Base-by-base conservation (phyloP, 73 alveolate species). In the Tetrahymena elliotti region DNA sequence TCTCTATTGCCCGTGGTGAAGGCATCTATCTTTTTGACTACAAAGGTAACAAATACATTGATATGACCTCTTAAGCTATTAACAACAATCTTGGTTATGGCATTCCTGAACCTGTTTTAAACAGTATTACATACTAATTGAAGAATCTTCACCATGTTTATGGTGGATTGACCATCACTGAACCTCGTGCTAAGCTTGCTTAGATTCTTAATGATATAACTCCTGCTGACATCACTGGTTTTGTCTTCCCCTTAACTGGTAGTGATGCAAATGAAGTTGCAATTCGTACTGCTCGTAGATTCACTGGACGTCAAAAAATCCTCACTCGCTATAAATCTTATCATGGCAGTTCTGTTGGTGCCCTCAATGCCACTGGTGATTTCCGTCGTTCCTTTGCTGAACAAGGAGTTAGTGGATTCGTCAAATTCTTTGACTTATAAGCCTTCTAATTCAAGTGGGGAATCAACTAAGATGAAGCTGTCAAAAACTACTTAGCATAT, bases 291-390 rank as follows among this genome's bases (percentile, higher is more conserved):
- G 98, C 98, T 40, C 53, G 98, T 40, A 96, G 94, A 68, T 96
- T 84, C 96, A 96, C 98, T 39, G 98, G 98, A 93, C 96, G 88
- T n/a, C 88, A 68, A 18, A 68, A 68, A 31, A 68, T 68, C 33
- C 88, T 68, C 34, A 68, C 88, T 93, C 95, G 96, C 93, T 96
- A 96, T 93, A 96, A 96, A 94, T 95, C 97, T 37, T 96, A 96
- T 95, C 98, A 96, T 47, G 98, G 98, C 12, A 96, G 98, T 33
- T 88, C 98, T 22, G 52, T 96, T 33, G 97, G 97, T 24, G 96
- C 98, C 47, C 93, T 96, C 52, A 96, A 96, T 37, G 98, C 98
- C 40, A 96, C 98, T 15, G 98, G 98, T 8, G 98, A 96, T 95
- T 96, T 96, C 93, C 96, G 98, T 27, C 93, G 98, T 35, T 88